phyloP scores from a whole-genome alignment of 2,329 filamentous ascomycete genomes.

The Fusarium floridanum region DNA sequence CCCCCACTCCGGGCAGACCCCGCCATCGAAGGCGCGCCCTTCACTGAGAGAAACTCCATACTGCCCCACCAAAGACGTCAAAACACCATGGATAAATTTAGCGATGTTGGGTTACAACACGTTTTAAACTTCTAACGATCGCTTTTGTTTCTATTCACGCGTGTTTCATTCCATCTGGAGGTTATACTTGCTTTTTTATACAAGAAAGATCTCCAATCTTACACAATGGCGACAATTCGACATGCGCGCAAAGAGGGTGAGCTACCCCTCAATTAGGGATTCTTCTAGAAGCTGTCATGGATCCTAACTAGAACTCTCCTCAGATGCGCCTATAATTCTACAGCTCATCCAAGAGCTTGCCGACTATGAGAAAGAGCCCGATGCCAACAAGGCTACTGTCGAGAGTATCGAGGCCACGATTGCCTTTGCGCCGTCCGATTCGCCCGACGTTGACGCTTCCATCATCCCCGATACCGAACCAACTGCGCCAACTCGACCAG shows the following conservation, averaged over 20 bases:
- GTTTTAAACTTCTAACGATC: background rate
- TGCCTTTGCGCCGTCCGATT: constrained; percentile 75
- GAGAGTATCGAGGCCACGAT: constrained; percentile 80
- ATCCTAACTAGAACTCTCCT: constrained; percentile 24
- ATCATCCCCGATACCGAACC: constrained; percentile 62
- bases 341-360: constrained; percentile 87
- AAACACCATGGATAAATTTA: constrained; percentile 6
- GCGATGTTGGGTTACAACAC: background rate
- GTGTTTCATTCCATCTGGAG: constrained; percentile 2
- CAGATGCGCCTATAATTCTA: constrained; percentile 87
- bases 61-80: constrained; percentile 27
- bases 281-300: constrained; percentile 5
- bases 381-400: constrained; percentile 83
- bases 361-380: constrained; percentile 84
- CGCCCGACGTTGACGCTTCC: constrained; percentile 55
- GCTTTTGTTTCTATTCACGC: background rate
- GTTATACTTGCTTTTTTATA: constrained; percentile 6
- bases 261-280: background rate
- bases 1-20: constrained; percentile 11
- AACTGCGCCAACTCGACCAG: constrained; percentile 70
- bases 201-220: constrained; percentile 5
- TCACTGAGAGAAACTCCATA: constrained; percentile 25
- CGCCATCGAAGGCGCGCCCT: constrained; percentile 30
- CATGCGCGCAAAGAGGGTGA: constrained; percentile 44
- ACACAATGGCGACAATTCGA: constrained; percentile 44